Evolutionary conservation across 2,329 filamentous ascomycete species (phyloP).

Genomic region (Trichoderma cornu-damae): DNA sequence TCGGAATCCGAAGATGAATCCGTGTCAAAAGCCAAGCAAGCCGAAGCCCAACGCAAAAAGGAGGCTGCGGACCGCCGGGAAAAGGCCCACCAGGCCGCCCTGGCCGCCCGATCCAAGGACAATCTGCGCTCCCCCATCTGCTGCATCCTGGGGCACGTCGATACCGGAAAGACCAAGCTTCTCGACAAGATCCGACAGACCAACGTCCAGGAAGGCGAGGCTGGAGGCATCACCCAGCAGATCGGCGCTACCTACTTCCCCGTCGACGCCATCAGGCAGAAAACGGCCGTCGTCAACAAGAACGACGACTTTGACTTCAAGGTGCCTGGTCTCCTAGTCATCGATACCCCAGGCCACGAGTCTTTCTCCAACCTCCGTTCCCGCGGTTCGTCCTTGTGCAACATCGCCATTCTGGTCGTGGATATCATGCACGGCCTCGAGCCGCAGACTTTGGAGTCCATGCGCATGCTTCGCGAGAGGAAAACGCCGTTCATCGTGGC

Average conservation of each 20-base stretch:
- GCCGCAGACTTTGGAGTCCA: slow-evolving; percentile 94
- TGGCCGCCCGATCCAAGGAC: slow-evolving; percentile 87
- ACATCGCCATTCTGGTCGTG: slow-evolving; percentile 97
- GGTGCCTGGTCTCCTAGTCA: slow-evolving; percentile 91
- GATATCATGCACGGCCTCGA: slow-evolving; percentile 99
- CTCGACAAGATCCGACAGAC: slow-evolving; percentile 98
- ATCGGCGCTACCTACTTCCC: slow-evolving; percentile 99
- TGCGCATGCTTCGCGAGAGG: slow-evolving; percentile 84
- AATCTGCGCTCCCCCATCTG: slow-evolving; percentile 96
- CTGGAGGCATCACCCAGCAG: slow-evolving; percentile 98
- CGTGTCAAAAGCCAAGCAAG: slow-evolving; percentile 64
- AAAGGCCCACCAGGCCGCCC: slow-evolving; percentile 83
- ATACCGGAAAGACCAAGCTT: slow-evolving; percentile 99
- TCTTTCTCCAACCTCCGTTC: slow-evolving; percentile 98
- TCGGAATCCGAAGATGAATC: slow-evolving; percentile 68
- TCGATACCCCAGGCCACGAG: slow-evolving; percentile 99
- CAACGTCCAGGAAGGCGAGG: slow-evolving; percentile 98
- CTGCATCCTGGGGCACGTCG: slow-evolving; percentile 99
- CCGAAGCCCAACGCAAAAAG: slow-evolving; percentile 72
- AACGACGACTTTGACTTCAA: slow-evolving; percentile 93
- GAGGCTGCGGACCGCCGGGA: slow-evolving; percentile 84
- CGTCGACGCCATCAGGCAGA: slow-evolving; percentile 83
- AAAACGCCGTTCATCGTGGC: slow-evolving; percentile 98
- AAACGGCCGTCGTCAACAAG: slow-evolving; percentile 88
- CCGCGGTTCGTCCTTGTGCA: slow-evolving; percentile 94